Percentiles rank a stretch among this genome's conserved stretches.
These are phyloP conservation scores for Fremontodendron californicum DNA, from an alignment of 345 rosid genomes.

Conservation along the genomic window DNA sequence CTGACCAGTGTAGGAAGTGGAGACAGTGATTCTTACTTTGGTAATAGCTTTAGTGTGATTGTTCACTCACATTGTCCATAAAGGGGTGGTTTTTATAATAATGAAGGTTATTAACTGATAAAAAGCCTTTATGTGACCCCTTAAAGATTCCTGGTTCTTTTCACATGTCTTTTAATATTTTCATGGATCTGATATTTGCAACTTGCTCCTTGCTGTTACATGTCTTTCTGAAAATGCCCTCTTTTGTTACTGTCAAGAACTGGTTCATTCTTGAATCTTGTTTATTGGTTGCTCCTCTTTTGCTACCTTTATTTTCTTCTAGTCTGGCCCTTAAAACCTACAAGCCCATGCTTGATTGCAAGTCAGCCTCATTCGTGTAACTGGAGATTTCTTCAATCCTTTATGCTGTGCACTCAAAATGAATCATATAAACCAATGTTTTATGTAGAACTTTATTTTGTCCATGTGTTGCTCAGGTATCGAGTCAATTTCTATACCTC, in stretches of 20 bases:
- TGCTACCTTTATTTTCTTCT: neutral
- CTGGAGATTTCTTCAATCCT: neutral
- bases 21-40: slow-evolving; percentile 6
- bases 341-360: neutral
- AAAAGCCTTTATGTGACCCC: neutral
- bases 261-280: slow-evolving; percentile 8
- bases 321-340: neutral
- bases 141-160: neutral
- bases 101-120: neutral
- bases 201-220: neutral
- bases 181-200: slow-evolving; percentile 3
- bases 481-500: neutral
- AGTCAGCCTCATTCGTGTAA: neutral
- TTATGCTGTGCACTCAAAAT: neutral
- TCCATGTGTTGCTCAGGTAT: neutral
- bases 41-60: neutral
- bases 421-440: neutral
- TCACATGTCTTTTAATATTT: neutral
- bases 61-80: neutral
- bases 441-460: neutral
- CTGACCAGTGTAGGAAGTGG: neutral
- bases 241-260: neutral
- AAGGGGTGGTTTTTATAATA: neutral
- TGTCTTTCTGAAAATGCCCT: neutral
- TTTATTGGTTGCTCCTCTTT: neutral